phyloP scores from a whole-genome alignment of 129 eudicot species.

The Chrysanthemum makinoi region DNA sequence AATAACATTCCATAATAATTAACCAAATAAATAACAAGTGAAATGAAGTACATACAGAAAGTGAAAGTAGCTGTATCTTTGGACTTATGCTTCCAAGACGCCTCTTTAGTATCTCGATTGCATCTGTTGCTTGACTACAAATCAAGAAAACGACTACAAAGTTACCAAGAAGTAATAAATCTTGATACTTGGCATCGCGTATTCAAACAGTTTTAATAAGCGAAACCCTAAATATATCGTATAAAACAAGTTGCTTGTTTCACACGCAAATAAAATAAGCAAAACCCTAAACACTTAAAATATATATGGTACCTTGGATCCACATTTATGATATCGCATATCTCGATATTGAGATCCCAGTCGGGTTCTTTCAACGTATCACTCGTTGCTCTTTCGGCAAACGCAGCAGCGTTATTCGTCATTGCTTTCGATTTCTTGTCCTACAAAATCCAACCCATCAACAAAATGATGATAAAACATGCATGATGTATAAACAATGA shows the following conservation, averaged over 20 bases:
- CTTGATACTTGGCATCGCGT: not conserved
- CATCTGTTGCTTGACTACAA: conserved; percentile 89
- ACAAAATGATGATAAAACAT: not conserved
- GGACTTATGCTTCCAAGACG: conserved; percentile 69
- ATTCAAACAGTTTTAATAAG: too few relatives aligned
- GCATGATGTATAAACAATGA: too few relatives aligned
- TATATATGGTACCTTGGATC: conserved; percentile 65
- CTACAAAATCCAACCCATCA: not conserved
- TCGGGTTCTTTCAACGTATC: conserved; percentile 85
- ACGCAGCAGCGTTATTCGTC: conserved; percentile 45
- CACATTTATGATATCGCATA: conserved; percentile 72
- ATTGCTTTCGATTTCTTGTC: conserved; percentile 15
- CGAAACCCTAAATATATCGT: too few relatives aligned
- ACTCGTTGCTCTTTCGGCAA: conserved; percentile 94
- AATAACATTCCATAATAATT: not conserved
- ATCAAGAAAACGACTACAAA: not conserved
- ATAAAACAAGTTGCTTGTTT: too few relatives aligned
- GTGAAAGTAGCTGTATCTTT: conserved; percentile 76
- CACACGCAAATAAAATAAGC: too few relatives aligned
- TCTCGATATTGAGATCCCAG: conserved; percentile 85
- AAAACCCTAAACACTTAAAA: too few relatives aligned
- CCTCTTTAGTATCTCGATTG: conserved; percentile 72
- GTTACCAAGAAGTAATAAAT: not conserved
- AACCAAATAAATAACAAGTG: not conserved
- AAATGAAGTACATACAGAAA: conserved; percentile 51